Percentiles rank a stretch among this genome's conserved stretches.
Conservation (phyloP, 768 basidiomycete genomes). For the Boletus speciosus region DNA sequence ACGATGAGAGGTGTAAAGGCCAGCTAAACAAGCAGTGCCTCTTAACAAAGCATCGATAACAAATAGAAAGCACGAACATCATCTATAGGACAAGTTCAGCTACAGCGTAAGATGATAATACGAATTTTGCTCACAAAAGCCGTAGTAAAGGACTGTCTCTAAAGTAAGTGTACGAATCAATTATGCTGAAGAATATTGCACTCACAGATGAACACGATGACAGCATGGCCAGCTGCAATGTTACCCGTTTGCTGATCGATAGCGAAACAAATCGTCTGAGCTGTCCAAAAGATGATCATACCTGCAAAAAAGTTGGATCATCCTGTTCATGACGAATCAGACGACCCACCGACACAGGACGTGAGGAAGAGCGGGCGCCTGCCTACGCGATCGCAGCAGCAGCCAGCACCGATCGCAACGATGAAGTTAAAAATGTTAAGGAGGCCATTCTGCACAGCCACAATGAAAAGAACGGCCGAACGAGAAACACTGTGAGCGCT, state of each 20-base stretch:
- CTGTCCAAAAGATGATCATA: conserved; percentile 38
- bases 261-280: conserved; percentile 37
- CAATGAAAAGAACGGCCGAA: not conserved
- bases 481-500: conserved; percentile 14
- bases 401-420: conserved; percentile 47
- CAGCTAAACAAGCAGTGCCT: conserved; percentile 15
- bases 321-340: conserved; percentile 23
- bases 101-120: not conserved
- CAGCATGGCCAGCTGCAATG: conserved; percentile 36
- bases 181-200: not conserved
- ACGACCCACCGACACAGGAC: conserved; percentile 40
- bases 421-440: conserved; percentile 56
- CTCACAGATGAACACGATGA: conserved; percentile 46
- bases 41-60: not conserved
- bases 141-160: conserved; percentile 36
- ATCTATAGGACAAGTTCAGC: conserved; percentile 14
- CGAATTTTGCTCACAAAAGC: conserved; percentile 29
- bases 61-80: conserved; percentile 24
- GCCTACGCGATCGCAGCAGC: conserved; percentile 48
- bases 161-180: not conserved
- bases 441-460: conserved; percentile 42
- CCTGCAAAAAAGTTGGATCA: conserved; percentile 35
- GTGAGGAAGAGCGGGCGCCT: conserved; percentile 49
- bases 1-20: conserved; percentile 42
- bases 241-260: conserved; percentile 28